These are phyloP conservation scores for Lotus japonicus DNA, from an alignment of 306 rosid species.

Conservation along the genomic window DNA sequence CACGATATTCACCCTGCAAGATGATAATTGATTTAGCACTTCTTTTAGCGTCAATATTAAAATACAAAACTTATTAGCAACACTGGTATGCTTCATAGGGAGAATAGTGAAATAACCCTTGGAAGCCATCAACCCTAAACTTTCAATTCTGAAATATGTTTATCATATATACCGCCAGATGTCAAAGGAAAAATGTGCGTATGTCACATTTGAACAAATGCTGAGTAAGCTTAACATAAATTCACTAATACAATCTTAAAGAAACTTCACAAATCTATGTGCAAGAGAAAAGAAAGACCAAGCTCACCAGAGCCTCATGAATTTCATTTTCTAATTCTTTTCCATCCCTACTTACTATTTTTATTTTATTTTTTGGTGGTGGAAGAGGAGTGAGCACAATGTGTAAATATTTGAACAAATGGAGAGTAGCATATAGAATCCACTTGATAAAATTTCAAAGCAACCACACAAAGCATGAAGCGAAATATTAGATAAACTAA, in stretches of 20 bases:
- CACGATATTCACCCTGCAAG: constrained; percentile 43
- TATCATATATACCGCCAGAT: too few relatives aligned
- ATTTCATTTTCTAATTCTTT: not conserved
- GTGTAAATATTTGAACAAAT: not conserved
- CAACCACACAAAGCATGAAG: not conserved
- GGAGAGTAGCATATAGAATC: not conserved
- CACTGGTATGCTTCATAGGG: not conserved
- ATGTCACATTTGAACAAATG: not conserved
- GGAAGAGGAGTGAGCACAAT: too few relatives aligned
- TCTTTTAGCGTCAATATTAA: not conserved
- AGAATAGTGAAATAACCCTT: not conserved
- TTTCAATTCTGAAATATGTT: not conserved
- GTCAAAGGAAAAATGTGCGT: not conserved
- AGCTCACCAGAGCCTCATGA: too few relatives aligned
- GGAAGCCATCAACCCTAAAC: not conserved
- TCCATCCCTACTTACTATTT: too few relatives aligned
- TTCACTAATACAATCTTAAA: not conserved
- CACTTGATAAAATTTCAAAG: not conserved
- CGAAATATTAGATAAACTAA: not conserved
- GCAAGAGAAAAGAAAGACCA: not conserved
- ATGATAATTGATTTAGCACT: constrained; percentile 12
- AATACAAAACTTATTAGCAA: not conserved
- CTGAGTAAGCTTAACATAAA: not conserved
- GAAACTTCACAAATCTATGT: not conserved
- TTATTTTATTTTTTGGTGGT: too few relatives aligned